These are phyloP conservation scores for Astragalus glycyphyllos DNA, from an alignment of 306 rosid genomes.

Conservation along the genomic window DNA sequence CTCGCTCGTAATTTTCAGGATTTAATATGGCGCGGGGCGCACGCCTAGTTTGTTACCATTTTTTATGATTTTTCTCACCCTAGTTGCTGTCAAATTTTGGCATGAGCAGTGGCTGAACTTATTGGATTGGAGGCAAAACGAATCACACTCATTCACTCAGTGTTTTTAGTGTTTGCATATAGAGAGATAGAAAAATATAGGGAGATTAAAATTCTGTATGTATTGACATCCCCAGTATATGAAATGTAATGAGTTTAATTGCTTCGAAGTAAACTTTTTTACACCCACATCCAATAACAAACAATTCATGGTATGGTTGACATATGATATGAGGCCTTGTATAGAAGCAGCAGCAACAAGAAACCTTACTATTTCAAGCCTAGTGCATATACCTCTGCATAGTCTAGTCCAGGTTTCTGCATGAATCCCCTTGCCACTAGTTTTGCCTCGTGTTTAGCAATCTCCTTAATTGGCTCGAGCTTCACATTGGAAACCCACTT, in stretches of 20 bases:
- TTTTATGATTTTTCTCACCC: neutral
- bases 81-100: conserved; percentile 8
- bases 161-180: no score
- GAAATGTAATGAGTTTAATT: no score
- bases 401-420: neutral
- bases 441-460: neutral
- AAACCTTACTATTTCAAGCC: neutral
- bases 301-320: no score
- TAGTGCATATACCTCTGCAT: neutral
- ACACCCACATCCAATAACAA: no score
- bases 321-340: neutral
- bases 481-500: neutral
- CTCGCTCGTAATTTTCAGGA: conserved; percentile 15
- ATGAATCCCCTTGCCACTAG: neutral
- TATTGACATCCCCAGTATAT: no score
- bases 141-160: no score
- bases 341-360: neutral
- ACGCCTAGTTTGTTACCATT: neutral
- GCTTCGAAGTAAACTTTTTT: no score
- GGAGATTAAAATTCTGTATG: no score
- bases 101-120: neutral
- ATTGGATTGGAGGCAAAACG: no score
- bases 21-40: neutral
- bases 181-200: no score
- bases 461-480: neutral